Evolutionary conservation across 331 rosid species (phyloP).

Genomic region (Telfairia occidentalis): DNA sequence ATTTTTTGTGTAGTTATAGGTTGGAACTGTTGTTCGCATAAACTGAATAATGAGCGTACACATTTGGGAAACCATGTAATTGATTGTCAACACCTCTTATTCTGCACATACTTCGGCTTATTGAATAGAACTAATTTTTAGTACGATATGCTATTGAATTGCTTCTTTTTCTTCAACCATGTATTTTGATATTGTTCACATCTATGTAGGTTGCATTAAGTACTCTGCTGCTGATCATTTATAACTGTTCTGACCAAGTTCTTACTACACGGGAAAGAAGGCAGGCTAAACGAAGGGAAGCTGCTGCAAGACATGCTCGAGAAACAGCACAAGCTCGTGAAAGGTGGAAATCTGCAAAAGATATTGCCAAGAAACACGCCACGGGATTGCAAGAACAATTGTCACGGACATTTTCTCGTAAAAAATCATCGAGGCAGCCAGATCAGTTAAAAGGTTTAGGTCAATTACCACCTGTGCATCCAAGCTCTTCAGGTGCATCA

Average conservation of each 20-base stretch:
- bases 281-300: conserved; percentile 57
- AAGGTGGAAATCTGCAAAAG: conserved; percentile 55
- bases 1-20: background rate
- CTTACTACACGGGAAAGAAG: conserved; percentile 56
- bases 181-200: conserved; percentile 13
- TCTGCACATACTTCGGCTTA: background rate
- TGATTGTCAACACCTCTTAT: background rate
- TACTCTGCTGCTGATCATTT: conserved; percentile 39
- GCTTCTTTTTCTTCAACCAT: background rate
- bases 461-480: conserved; percentile 21
- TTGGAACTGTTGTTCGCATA: background rate
- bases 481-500: conserved; percentile 26
- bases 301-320: conserved; percentile 55
- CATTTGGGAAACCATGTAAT: conserved; percentile 1
- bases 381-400: conserved; percentile 34
- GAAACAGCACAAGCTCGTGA: conserved; percentile 62
- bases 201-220: conserved; percentile 48
- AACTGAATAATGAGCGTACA: background rate
- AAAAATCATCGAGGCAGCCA: conserved; percentile 26
- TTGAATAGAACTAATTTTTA: background rate
- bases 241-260: conserved; percentile 62
- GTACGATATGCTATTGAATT: background rate
- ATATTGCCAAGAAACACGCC: conserved; percentile 34
- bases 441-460: conserved; percentile 18
- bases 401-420: conserved; percentile 51